These are phyloP conservation scores for Eragrostis tef DNA, from an alignment of 202 grass and related monocot species.

Conservation along the genomic window DNA sequence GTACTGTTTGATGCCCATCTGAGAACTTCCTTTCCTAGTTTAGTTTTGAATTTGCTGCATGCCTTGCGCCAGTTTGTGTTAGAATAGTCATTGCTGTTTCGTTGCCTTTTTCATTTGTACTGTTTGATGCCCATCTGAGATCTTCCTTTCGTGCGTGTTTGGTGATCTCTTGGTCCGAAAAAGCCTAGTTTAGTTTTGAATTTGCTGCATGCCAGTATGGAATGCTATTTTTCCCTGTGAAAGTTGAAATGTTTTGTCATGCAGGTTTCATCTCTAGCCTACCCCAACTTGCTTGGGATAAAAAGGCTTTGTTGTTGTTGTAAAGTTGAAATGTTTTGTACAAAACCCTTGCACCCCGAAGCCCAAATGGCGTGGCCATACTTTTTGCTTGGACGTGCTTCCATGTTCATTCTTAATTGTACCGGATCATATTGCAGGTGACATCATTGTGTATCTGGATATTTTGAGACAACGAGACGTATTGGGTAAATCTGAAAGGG, in stretches of 20 bases:
- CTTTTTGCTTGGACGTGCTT: neutral
- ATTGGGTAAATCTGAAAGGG: neutral
- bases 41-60: neutral
- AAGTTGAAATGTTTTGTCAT: neutral
- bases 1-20: slow-evolving; percentile 31
- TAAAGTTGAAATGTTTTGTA: neutral
- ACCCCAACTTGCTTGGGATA: too few species aligned
- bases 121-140: slow-evolving; percentile 35
- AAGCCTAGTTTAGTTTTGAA: neutral
- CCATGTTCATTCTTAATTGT: neutral
- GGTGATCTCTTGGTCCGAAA: neutral
- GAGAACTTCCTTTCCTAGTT: slow-evolving; percentile 1
- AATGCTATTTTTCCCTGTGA: neutral
- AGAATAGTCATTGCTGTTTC: slow-evolving; percentile 24
- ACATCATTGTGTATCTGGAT: neutral
- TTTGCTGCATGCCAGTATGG: neutral
- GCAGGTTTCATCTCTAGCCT: too few species aligned
- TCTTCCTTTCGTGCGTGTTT: neutral
- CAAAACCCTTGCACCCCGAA: neutral
- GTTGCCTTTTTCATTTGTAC: neutral
- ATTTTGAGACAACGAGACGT: neutral
- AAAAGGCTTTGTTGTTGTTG: too few species aligned
- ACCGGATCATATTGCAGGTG: neutral
- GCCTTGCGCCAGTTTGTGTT: neutral
- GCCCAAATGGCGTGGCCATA: too few species aligned